Evolutionary conservation across 2,329 filamentous ascomycete genomes (phyloP).

Genomic region (Clonostachys rosea): DNA sequence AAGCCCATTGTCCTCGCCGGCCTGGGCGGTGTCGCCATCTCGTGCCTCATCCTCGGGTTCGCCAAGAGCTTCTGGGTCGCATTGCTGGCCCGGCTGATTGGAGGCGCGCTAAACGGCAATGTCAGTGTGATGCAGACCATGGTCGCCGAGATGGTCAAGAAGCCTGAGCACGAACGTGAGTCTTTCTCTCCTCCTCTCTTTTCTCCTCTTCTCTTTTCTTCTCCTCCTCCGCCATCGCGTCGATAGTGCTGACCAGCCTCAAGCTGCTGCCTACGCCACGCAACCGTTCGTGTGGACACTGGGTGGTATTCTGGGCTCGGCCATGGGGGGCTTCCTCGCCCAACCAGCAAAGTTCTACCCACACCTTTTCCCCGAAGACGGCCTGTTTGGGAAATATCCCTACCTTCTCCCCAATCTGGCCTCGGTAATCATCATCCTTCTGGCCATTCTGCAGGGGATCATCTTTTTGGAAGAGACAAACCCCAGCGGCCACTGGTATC

Average conservation of each 20-base stretch:
- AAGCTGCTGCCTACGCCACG: slow-evolving; percentile 69
- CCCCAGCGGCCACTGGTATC: slow-evolving; percentile 4
- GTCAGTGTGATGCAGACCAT: slow-evolving; percentile 73
- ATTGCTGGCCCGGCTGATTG: slow-evolving; percentile 65
- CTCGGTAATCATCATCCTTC: slow-evolving; percentile 57
- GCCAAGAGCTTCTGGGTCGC: slow-evolving; percentile 65
- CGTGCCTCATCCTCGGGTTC: slow-evolving; percentile 64
- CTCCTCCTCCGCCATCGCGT: no score
- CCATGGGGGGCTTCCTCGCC: slow-evolving; percentile 65
- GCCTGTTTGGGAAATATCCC: slow-evolving; percentile 43
- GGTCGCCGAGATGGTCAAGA: slow-evolving; percentile 79
- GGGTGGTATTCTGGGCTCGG: slow-evolving; percentile 67
- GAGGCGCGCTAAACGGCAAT: slow-evolving; percentile 69
- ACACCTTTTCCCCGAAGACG: slow-evolving; percentile 35
- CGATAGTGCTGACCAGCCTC: slow-evolving; percentile 62
- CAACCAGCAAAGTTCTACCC: slow-evolving; percentile 63
- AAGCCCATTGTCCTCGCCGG: slow-evolving; percentile 69
- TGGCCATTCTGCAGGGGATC: slow-evolving; percentile 61
- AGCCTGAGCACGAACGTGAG: slow-evolving; percentile 72
- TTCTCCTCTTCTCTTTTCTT: neutral
- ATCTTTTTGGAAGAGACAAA: slow-evolving; percentile 53
- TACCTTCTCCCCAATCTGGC: slow-evolving; percentile 34
- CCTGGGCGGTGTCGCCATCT: slow-evolving; percentile 56
- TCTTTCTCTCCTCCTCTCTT: neutral
- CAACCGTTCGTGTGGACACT: slow-evolving; percentile 73